These are phyloP conservation scores for Calocybe gambosa DNA, from an alignment of 1,284 basidiomycete genomes.

Conservation along the genomic window DNA sequence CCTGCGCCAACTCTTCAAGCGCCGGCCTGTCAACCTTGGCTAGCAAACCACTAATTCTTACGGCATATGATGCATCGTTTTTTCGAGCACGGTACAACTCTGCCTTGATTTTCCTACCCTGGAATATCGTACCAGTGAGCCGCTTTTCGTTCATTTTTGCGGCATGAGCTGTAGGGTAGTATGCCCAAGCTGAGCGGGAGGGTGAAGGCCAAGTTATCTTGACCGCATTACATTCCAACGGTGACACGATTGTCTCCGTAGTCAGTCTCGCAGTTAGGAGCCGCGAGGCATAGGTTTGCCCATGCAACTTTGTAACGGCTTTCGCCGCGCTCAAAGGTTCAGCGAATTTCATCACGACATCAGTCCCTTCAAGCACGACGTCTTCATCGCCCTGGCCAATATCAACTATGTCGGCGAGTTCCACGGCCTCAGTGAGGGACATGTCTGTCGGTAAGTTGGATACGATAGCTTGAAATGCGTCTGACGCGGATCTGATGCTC, in stretches of 20 bases:
- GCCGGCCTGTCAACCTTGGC: conserved; percentile 22
- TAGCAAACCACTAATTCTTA: conserved; percentile 34
- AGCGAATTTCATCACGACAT: conserved; percentile 26
- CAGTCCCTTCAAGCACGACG: conserved; percentile 24
- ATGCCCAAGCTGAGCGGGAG: conserved; percentile 32
- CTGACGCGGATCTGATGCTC: conserved; percentile 33
- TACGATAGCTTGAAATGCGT: conserved; percentile 30
- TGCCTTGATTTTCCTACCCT: conserved; percentile 31
- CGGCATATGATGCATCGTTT: conserved; percentile 27
- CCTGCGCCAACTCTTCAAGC: conserved; percentile 23
- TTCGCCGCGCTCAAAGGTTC: conserved; percentile 24
- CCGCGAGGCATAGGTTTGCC: conserved; percentile 19
- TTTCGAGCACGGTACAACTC: conserved; percentile 27
- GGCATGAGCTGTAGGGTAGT: conserved; percentile 30
- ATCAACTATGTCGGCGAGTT: conserved; percentile 8
- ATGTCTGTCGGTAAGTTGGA: conserved; percentile 30
- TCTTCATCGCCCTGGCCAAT: conserved; percentile 21
- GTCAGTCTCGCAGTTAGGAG: conserved; percentile 22
- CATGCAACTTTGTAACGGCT: conserved; percentile 28
- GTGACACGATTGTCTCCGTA: conserved; percentile 15
- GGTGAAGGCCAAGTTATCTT: conserved; percentile 36
- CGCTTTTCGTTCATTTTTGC: conserved; percentile 34
- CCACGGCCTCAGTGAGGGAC: conserved; percentile 20
- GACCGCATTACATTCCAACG: conserved; percentile 21
- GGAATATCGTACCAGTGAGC: conserved; percentile 29